Conservation (phyloP, 306 rosid species). For the Erythrophleum fordii region DNA sequence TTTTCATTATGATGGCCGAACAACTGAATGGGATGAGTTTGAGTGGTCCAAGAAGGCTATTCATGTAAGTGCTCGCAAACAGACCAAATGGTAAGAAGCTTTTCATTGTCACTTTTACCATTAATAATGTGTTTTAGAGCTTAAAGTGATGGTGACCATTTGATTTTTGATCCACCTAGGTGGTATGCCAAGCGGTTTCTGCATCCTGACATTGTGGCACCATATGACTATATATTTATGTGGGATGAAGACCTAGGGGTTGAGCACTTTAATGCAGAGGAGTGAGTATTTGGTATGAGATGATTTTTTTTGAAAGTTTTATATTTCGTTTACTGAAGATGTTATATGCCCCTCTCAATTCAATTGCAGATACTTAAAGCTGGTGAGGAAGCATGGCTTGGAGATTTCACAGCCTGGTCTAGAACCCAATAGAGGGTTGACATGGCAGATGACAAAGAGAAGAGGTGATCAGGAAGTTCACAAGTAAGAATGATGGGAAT, state of each 20-base stretch:
- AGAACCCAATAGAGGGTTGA: constrained; percentile 83
- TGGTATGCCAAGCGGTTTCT: constrained; percentile 98
- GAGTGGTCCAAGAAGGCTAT: constrained; percentile 96
- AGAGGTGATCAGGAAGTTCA: constrained; percentile 90
- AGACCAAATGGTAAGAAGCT: constrained; percentile 83
- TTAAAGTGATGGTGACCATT: constrained; percentile 26
- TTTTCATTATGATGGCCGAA: constrained; percentile 94
- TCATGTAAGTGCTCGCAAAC: constrained; percentile 88
- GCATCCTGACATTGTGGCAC: constrained; percentile 98
- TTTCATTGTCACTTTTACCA: neutral
- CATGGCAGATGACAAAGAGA: constrained; percentile 99
- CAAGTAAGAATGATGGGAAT: constrained; percentile 65
- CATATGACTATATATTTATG: constrained; percentile 94
- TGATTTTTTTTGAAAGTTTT: neutral
- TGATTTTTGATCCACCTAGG: constrained; percentile 50
- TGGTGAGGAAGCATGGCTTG: constrained; percentile 91
- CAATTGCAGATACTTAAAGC: constrained; percentile 70
- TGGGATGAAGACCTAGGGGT: constrained; percentile 99
- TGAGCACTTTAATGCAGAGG: constrained; percentile 91
- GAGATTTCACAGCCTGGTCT: constrained; percentile 99
- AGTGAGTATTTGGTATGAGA: constrained; percentile 62
- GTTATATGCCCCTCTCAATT: constrained; percentile 5
- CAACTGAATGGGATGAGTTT: constrained; percentile 93
- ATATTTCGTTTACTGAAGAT: constrained; percentile 8
- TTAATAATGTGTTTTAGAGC: neutral